Conservation (phyloP, 768 basidiomycete genomes). For the Coprinopsis strossmayeri region DNA sequence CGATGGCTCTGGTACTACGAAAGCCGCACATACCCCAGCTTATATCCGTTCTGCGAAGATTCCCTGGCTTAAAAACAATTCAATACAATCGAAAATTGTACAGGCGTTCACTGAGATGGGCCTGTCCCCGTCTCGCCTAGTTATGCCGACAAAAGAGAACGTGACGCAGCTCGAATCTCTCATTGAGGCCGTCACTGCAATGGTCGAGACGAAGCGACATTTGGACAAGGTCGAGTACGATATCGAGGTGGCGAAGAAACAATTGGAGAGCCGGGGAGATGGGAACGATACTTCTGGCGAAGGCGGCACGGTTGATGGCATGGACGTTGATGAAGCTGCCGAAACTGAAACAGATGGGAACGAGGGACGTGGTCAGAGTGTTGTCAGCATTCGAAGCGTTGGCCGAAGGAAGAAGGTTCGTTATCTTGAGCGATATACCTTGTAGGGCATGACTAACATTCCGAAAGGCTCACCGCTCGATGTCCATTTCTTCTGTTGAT, state of each 20-base stretch:
- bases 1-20: conserved; percentile 56
- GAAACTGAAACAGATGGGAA: conserved; percentile 17
- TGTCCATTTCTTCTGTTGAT: conserved; percentile 74
- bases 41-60: conserved; percentile 85
- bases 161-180: conserved; percentile 67
- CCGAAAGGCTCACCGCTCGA: conserved; percentile 48
- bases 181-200: conserved; percentile 58
- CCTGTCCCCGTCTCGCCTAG: conserved; percentile 64
- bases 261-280: conserved; percentile 40
- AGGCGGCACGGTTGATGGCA: conserved; percentile 31
- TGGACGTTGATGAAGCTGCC: conserved; percentile 53
- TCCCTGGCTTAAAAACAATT: conserved; percentile 67
- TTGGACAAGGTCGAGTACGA: conserved; percentile 87
- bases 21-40: conserved; percentile 72
- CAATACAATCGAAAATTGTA: conserved; percentile 68
- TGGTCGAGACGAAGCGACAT: conserved; percentile 86
- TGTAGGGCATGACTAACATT: neutral
- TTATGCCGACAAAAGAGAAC: conserved; percentile 92
- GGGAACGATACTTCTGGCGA: conserved; percentile 28
- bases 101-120: conserved; percentile 74
- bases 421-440: conserved; percentile 1
- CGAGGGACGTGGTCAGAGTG: conserved; percentile 60
- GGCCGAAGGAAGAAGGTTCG: conserved; percentile 55
- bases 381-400: conserved; percentile 49
- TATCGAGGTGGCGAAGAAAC: conserved; percentile 60